phyloP scores from a whole-genome alignment of 257 asterid genomes.

The Datura wrightii region DNA sequence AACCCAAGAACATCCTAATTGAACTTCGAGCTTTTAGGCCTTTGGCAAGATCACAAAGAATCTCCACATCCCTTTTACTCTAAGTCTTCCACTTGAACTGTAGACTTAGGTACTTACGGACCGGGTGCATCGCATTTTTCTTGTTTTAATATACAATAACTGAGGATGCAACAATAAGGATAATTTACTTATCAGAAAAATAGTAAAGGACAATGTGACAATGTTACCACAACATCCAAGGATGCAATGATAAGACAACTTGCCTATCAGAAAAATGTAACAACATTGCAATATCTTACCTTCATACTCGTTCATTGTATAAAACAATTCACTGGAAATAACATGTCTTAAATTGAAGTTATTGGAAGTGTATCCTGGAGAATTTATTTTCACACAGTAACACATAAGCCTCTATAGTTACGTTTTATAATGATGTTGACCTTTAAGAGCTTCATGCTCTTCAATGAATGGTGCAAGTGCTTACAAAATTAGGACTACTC shows the following conservation, averaged over 20 bases:
- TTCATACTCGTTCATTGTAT: not conserved
- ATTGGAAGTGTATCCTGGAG: not conserved
- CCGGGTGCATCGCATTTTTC: not conserved
- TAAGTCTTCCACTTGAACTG: slow-evolving; percentile 18
- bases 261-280: not conserved
- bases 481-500: not conserved
- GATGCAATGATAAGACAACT: slow-evolving; percentile 25
- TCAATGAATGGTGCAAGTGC: not conserved
- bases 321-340: slow-evolving; percentile 11
- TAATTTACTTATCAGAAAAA: slow-evolving; percentile 8
- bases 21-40: slow-evolving; percentile 10
- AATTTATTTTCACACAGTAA: slow-evolving; percentile 9
- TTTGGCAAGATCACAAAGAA: not conserved
- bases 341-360: not conserved
- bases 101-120: not conserved
- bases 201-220: not conserved
- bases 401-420: not conserved
- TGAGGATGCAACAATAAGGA: slow-evolving; percentile 7
- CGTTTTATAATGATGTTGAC: not conserved
- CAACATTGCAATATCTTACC: not conserved
- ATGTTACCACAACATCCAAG: slow-evolving; percentile 14
- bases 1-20: not conserved
- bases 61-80: not conserved
- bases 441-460: not conserved
- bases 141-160: slow-evolving; percentile 7